Base-by-base conservation (phyloP, 2,329 filamentous ascomycete genomes). In the Trichoderma gracile region DNA sequence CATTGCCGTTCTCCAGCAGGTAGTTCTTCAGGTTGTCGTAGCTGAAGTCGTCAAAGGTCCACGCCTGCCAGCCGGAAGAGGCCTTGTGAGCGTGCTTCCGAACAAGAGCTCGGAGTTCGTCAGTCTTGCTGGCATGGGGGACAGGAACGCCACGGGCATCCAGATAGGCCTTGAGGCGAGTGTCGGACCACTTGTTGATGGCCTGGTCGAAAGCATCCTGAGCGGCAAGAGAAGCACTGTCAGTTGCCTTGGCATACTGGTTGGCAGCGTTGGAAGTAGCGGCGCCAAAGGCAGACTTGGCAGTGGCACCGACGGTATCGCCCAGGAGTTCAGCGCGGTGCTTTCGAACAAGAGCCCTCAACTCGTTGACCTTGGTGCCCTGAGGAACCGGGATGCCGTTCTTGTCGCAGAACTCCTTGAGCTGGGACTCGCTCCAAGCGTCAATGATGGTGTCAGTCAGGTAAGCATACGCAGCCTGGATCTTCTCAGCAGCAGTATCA, bases 361-460 rank as follows among this genome's bases (percentile, higher is more conserved):
- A 85, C 77, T 99, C 94, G 72, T 97, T 96, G 70, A 86, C 82
- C 82, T 90, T 93, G 73, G 91, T 96, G 54, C 94, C 95, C 74
- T 98, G 94, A 10, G 95, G 95, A 57, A 97, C 92, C 14, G 73
- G 76, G 74, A 99, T 90, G 65, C 87, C 87, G 71, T 98, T 95
- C 83, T 93, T 92, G 80, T 98, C 94, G 63, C 88, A 88, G 81
- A 95, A 98, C 68, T 92, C 89, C 84, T 98, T 98, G 75, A 99
- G 84, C 76, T 96, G 83, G 46, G 84, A 85, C 73, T 97, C 93
- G 72, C 90, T 89, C 95, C 95, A 99, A 4, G 91, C 88, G 71
- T 96, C 89, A 73, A 98, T 90, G 60, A 97, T 82, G 71, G 89
- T 88, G 71, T 98, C 92, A 67, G 89, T 92, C 47, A 98, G 79